Evolutionary conservation across 495 filamentous ascomycete genomes (phyloP).

Genomic region (Geoglossum glabrum): DNA sequence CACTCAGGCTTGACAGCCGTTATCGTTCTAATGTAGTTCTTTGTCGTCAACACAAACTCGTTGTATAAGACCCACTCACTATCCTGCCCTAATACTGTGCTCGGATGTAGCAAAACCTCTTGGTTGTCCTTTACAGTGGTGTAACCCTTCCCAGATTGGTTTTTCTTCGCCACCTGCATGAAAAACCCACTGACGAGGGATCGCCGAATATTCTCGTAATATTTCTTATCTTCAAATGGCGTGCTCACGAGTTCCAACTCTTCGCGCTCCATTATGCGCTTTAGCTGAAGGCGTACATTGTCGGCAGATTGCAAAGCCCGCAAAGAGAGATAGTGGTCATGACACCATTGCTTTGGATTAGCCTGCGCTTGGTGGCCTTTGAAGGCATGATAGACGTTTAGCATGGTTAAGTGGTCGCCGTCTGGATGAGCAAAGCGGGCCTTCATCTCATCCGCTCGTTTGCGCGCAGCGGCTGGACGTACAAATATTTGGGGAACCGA

Average conservation of each 20-base stretch:
- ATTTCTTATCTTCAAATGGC: conserved; percentile 84
- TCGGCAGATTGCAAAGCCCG: conserved; percentile 80
- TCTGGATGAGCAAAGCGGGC: conserved; percentile 76
- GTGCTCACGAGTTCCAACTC: conserved; percentile 72
- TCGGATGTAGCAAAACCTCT: conserved; percentile 80
- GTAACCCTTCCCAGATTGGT: conserved; percentile 61
- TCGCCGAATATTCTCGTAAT: conserved; percentile 90
- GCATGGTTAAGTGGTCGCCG: conserved; percentile 85
- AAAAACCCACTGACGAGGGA: conserved; percentile 95
- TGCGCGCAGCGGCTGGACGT: conserved; percentile 60
- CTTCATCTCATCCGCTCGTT: conserved; percentile 97
- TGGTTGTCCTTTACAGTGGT: conserved; percentile 87
- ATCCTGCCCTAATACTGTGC: conserved; percentile 64
- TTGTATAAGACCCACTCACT: conserved; percentile 97
- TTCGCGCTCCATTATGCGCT: conserved; percentile 87
- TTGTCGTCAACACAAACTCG: conserved; percentile 91
- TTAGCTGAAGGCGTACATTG: conserved; percentile 76
- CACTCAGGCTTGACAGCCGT: conserved; percentile 54
- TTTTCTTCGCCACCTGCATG: conserved; percentile 97
- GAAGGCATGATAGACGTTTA: conserved; percentile 98
- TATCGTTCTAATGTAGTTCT: conserved; percentile 62
- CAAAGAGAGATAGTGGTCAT: conserved; percentile 89
- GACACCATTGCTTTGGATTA: conserved; percentile 78
- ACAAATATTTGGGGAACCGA: conserved; percentile 92
- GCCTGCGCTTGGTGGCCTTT: conserved; percentile 50